Conservation (phyloP, 371 early-diverging fungal species). For the Sporodiniella umbellata region DNA sequence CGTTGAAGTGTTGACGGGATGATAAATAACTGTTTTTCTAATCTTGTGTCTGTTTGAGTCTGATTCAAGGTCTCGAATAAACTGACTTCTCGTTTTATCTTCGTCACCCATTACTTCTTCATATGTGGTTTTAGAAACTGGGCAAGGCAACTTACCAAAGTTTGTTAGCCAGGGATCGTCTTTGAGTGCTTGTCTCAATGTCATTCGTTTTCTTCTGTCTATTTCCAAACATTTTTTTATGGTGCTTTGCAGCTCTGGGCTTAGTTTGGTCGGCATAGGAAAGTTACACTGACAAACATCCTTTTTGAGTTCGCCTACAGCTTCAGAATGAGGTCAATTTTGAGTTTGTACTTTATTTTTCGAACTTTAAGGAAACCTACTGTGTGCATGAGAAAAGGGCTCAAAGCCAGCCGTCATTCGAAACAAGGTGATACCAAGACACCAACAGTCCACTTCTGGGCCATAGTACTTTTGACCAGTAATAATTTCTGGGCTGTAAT, state of each 20-base stretch:
- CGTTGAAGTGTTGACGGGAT: constrained; percentile 38
- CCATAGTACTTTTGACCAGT: constrained; percentile 53
- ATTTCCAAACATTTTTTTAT: constrained; percentile 47
- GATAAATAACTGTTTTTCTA: constrained; percentile 33
- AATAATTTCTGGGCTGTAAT: constrained; percentile 59
- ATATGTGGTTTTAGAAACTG: constrained; percentile 18
- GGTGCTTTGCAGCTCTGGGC: constrained; percentile 34
- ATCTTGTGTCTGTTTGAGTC: constrained; percentile 11
- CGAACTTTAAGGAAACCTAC: too few species aligned
- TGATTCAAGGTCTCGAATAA: constrained; percentile 10
- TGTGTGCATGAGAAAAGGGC: constrained; percentile 67
- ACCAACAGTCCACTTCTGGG: constrained; percentile 67
- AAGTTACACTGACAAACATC: constrained; percentile 57
- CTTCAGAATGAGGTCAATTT: not conserved
- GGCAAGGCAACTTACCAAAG: constrained; percentile 21
- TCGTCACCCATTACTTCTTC: constrained; percentile 25
- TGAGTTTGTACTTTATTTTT: not conserved
- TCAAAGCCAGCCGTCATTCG: constrained; percentile 85
- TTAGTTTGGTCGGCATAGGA: constrained; percentile 43
- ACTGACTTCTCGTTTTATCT: constrained; percentile 13
- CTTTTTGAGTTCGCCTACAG: constrained; percentile 58
- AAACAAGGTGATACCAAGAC: constrained; percentile 86
- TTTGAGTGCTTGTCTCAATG: constrained; percentile 34
- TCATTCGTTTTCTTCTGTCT: constrained; percentile 39
- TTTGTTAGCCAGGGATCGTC: constrained; percentile 50